phyloP scores from a whole-genome alignment of 495 filamentous ascomycete genomes.

The Podospora didyma region DNA sequence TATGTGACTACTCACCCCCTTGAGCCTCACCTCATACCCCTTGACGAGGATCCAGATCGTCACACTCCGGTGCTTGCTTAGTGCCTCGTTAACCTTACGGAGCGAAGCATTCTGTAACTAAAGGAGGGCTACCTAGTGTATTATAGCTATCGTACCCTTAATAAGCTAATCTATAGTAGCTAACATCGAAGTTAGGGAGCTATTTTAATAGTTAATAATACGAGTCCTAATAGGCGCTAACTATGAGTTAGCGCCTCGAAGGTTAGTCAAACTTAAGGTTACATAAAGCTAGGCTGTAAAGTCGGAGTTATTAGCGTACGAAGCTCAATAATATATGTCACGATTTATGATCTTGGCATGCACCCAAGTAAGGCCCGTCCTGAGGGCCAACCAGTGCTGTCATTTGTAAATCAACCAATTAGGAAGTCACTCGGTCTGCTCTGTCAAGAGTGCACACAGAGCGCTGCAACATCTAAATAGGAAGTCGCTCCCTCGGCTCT shows the following conservation, averaged over 20 bases:
- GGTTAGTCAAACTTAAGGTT: background rate
- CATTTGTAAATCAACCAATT: too few species aligned
- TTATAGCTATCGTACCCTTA: background rate
- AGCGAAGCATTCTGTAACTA: background rate
- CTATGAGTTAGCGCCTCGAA: background rate
- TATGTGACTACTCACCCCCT: too few species aligned
- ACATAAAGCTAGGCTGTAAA: background rate
- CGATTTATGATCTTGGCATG: too few species aligned
- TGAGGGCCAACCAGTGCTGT: too few species aligned
- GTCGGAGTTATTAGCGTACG: background rate
- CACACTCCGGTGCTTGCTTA: constrained; percentile 1
- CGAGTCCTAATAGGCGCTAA: background rate
- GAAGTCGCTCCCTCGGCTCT: too few species aligned
- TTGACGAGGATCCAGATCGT: too few species aligned
- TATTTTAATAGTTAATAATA: background rate
- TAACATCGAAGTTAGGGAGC: background rate
- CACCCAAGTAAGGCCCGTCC: too few species aligned
- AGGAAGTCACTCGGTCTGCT: too few species aligned
- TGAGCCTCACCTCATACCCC: too few species aligned
- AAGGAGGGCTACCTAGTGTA: background rate
- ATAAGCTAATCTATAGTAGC: background rate
- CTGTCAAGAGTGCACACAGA: too few species aligned
- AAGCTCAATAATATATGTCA: constrained; percentile 1
- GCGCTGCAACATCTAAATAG: too few species aligned
- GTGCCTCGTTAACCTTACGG: background rate